Evolutionary conservation across 169 alveolate species (phyloP).

Genomic region (Amoebophrya sp.): DNA sequence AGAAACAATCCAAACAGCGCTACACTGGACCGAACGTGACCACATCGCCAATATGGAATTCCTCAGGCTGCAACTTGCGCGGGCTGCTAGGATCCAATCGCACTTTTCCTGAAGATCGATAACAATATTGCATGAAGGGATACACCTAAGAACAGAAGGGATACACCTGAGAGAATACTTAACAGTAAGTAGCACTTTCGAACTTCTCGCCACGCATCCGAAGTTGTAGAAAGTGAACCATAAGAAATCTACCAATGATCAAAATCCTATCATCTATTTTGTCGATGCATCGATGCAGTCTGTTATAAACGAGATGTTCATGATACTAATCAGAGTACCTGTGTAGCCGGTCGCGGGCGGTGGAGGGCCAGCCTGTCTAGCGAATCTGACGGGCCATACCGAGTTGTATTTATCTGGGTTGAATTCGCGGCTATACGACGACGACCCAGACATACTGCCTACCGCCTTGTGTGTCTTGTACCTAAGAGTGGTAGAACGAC

Average conservation of each 20-base stretch:
- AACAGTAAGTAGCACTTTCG: no score
- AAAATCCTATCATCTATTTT: no score
- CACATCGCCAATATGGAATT: background rate
- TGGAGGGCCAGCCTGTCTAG: background rate
- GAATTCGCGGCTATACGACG: background rate
- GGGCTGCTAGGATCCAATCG: background rate
- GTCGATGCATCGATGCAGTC: no score
- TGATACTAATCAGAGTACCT: no score
- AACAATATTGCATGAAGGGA: no score
- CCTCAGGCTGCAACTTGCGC: background rate
- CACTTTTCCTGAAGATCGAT: background rate
- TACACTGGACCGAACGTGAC: background rate
- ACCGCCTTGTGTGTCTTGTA: background rate
- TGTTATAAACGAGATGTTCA: no score
- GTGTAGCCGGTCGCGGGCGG: background rate
- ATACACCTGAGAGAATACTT: no score
- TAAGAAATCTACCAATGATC: no score
- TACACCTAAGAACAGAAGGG: no score
- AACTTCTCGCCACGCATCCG: no score
- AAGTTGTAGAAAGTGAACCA: no score
- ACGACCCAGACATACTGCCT: background rate
- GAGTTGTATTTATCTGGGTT: background rate
- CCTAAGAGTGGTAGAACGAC: background rate
- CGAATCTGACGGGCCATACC: background rate
- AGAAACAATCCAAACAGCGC: no score